Evolutionary conservation across 1,139 yeast species (phyloP).

Genomic region (Yamadazyma atlantica): DNA sequence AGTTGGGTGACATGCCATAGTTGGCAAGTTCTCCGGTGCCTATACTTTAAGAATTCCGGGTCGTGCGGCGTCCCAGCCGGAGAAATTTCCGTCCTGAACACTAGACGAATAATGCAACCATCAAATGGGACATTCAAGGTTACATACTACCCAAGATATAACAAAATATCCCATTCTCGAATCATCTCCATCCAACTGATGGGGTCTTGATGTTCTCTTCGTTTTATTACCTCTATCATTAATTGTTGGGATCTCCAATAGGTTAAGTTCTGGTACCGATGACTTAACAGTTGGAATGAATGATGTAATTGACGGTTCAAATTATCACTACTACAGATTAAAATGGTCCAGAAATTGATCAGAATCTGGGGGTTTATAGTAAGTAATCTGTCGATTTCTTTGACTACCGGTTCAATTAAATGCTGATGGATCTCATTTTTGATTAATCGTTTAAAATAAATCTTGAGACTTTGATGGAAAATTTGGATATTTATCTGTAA

Average conservation of each 20-base stretch:
- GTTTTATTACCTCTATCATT: conserved; percentile 51
- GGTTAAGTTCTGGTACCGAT: conserved; percentile 27
- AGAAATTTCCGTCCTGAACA: too few species aligned
- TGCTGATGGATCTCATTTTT: conserved; percentile 37
- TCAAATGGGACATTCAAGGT: too few species aligned
- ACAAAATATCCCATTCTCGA: conserved; percentile 51
- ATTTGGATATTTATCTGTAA: conserved; percentile 36
- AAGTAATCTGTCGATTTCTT: conserved; percentile 30
- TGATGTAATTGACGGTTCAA: conserved; percentile 10
- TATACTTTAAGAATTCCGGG: too few species aligned
- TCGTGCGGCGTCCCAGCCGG: too few species aligned
- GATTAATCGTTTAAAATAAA: conserved; percentile 47
- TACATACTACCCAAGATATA: conserved; percentile 30
- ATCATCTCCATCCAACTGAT: conserved; percentile 53
- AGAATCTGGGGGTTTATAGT: conserved; percentile 17
- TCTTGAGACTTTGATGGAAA: conserved; percentile 43
- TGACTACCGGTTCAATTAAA: conserved; percentile 30
- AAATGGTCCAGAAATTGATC: conserved; percentile 50
- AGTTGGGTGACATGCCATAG: too few species aligned
- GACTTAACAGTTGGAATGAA: conserved; percentile 32
- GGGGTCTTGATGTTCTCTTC: conserved; percentile 40
- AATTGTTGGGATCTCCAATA: conserved; percentile 59
- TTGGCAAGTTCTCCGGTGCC: too few species aligned
- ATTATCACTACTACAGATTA: conserved; percentile 47
- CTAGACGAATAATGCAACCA: too few species aligned